Percentiles rank a stretch among this genome's conserved stretches.
These are phyloP conservation scores for Kalanchoe fedtschenkoi DNA, from an alignment of 164 flowering plant species.

Conservation along the genomic window DNA sequence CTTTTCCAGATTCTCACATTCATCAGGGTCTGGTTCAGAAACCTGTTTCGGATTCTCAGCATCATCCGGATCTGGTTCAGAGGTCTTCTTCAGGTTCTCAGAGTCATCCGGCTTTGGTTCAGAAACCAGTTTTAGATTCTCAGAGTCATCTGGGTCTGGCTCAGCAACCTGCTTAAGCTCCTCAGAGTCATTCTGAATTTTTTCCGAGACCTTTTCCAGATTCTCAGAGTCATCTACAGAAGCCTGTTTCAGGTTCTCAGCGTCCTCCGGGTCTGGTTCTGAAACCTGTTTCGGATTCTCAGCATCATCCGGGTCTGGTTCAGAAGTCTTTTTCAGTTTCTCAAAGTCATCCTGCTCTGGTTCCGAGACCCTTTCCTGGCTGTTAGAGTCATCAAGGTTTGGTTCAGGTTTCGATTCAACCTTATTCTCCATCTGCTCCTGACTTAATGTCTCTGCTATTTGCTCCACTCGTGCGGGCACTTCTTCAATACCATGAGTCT, in stretches of 20 bases:
- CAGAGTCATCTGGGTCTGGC: neutral
- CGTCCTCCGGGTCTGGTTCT: neutral
- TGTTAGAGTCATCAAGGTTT: too few species aligned
- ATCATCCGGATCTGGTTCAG: neutral
- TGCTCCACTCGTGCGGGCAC: neutral
- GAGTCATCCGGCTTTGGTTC: neutral
- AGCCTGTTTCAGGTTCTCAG: neutral
- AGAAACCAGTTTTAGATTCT: neutral
- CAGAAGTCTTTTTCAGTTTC: neutral
- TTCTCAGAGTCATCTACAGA: neutral
- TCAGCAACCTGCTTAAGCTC: neutral
- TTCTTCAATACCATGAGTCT: neutral
- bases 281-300: neutral
- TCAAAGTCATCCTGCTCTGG: neutral
- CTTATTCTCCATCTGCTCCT: neutral
- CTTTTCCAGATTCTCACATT: neutral
- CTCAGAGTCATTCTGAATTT: neutral
- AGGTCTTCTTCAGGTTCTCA: neutral
- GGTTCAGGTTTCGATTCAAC: too few species aligned
- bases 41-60: neutral
- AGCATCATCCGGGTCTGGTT: neutral
- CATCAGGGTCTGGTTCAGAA: neutral
- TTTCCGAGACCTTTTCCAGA: too few species aligned
- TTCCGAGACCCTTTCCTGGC: neutral
- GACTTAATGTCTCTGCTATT: neutral